Conservation (phyloP, 2,329 filamentous ascomycete species). For the Calycina herbarum region DNA sequence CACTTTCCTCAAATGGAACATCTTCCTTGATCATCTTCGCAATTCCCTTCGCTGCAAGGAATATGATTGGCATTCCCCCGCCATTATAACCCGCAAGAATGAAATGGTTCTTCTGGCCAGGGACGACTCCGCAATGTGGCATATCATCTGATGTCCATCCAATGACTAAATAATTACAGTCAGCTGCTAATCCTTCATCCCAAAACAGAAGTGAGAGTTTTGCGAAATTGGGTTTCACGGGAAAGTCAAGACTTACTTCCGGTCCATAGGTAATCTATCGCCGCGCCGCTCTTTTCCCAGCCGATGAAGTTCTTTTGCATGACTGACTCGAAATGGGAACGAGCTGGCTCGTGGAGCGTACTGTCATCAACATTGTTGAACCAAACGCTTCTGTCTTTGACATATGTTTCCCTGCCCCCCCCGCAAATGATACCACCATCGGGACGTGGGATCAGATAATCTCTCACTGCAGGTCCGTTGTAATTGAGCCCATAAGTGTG, state of each 20-base stretch:
- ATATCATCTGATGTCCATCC: conserved; percentile 43
- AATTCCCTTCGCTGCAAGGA: conserved; percentile 43
- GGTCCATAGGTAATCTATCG: conserved; percentile 35
- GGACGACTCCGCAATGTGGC: conserved; percentile 47
- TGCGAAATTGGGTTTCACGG: too few species aligned
- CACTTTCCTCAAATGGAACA: conserved; percentile 38
- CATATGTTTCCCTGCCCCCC: conserved; percentile 37
- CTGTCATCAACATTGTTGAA: conserved; percentile 48
- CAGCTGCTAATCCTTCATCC: neutral
- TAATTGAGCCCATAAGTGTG: conserved; percentile 43
- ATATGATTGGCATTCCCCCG: conserved; percentile 51
- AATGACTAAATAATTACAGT: conserved; percentile 37
- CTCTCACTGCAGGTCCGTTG: conserved; percentile 9
- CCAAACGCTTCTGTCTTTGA: conserved; percentile 41
- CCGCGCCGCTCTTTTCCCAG: conserved; percentile 47
- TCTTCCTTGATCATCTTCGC: conserved; percentile 41
- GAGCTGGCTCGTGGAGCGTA: conserved; percentile 44
- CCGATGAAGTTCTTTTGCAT: conserved; percentile 50
- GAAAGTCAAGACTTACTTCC: conserved; percentile 18
- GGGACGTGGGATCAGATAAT: conserved; percentile 34
- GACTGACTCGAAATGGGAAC: conserved; percentile 47
- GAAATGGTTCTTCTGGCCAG: conserved; percentile 42
- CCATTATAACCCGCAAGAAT: conserved; percentile 51
- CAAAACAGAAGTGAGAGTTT: too few species aligned
- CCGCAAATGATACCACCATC: conserved; percentile 40